phyloP scores from a whole-genome alignment of 2,329 filamentous ascomycete species.

The Colletotrichum liriopes region DNA sequence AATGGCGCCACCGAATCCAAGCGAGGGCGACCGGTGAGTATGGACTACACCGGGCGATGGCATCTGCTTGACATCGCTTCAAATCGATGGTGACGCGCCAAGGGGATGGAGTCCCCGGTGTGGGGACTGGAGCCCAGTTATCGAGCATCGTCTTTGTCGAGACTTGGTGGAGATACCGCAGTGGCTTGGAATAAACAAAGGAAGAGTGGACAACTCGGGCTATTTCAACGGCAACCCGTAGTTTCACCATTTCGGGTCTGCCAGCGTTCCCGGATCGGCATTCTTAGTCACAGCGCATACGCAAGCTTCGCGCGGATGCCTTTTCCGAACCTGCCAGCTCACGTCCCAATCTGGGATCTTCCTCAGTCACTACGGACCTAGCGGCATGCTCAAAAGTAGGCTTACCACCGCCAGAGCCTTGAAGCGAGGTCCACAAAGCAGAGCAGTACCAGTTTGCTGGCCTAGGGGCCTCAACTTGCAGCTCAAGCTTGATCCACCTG shows the following conservation, averaged over 20 bases:
- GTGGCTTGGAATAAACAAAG: constrained; percentile 20
- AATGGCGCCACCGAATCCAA: background rate
- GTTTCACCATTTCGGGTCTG: constrained; percentile 11
- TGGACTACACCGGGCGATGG: too few species aligned
- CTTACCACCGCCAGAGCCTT: background rate
- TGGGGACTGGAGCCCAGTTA: background rate
- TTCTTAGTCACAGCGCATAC: constrained; percentile 16
- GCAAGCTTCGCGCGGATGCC: background rate
- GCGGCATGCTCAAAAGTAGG: background rate
- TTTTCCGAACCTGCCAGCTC: constrained; percentile 4
- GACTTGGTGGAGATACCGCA: background rate
- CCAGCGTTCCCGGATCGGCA: constrained; percentile 11
- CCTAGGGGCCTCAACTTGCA: background rate
- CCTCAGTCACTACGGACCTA: too few species aligned
- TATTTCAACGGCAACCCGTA: constrained; percentile 8
- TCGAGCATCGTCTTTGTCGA: background rate
- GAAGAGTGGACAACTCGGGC: background rate
- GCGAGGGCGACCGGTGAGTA: background rate
- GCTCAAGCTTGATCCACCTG: background rate
- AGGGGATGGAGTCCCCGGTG: background rate
- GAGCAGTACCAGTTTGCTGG: background rate
- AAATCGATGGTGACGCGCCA: background rate
- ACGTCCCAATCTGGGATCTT: background rate
- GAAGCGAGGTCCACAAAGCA: background rate
- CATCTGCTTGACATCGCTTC: background rate